Evolutionary conservation across 169 alveolate genomes (phyloP).

Genomic region (Eimeria brunetti): DNA sequence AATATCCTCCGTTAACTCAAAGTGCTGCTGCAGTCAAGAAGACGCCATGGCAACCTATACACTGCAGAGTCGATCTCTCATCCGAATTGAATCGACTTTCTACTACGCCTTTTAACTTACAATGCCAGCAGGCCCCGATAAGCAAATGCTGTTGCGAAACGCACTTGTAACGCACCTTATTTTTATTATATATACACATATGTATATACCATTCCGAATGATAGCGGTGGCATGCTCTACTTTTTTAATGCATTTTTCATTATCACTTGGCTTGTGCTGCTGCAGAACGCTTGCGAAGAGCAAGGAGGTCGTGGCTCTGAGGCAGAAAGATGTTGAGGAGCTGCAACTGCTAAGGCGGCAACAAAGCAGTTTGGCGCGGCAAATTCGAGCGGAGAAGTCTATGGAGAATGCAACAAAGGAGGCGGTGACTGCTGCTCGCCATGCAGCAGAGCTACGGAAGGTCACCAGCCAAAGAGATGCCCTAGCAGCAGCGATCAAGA

Average conservation of each 20-base stretch:
- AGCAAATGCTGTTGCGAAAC: too few relatives aligned
- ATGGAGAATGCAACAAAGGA: slow-evolving; percentile 46
- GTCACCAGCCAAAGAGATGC: slow-evolving; percentile 87
- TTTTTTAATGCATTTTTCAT: too few relatives aligned
- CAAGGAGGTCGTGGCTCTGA: slow-evolving; percentile 36
- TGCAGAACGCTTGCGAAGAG: slow-evolving; percentile 28
- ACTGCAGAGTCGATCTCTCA: background rate
- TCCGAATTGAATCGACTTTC: background rate
- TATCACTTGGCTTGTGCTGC: background rate
- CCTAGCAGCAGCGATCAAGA: slow-evolving; percentile 89
- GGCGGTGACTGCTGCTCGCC: slow-evolving; percentile 18
- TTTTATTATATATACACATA: too few relatives aligned
- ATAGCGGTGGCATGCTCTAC: too few relatives aligned
- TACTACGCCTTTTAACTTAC: too few relatives aligned
- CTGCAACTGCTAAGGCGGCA: slow-evolving; percentile 47
- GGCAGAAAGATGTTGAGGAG: slow-evolving; percentile 7
- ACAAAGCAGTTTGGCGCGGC: slow-evolving; percentile 58
- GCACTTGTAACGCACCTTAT: too few relatives aligned
- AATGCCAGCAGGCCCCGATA: too few relatives aligned
- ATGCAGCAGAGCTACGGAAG: slow-evolving; percentile 74
- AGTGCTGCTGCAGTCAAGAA: slow-evolving; percentile 82
- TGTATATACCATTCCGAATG: too few relatives aligned
- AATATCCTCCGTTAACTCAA: slow-evolving; percentile 89
- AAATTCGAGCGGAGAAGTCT: slow-evolving; percentile 22
- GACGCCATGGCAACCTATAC: background rate